Conservation (phyloP, 2,329 filamentous ascomycete species). For the Fusarium cyanostomum region DNA sequence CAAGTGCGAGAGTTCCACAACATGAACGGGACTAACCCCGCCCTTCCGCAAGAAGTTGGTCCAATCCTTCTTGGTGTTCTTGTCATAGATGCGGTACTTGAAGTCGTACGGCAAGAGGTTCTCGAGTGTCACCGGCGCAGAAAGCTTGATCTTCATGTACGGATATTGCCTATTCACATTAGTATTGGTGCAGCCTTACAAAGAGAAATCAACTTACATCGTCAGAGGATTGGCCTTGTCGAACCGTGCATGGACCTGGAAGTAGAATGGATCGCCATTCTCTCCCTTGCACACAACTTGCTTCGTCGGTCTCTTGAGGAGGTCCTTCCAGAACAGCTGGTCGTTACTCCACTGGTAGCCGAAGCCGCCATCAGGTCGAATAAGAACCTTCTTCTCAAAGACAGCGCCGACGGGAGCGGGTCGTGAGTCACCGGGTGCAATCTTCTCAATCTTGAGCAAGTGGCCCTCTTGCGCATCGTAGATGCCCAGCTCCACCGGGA, state of each 20-base stretch:
- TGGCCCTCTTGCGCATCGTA: conserved; percentile 89
- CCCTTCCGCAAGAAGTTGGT: conserved; percentile 97
- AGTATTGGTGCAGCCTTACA: conserved; percentile 1
- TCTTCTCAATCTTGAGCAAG: conserved; percentile 96
- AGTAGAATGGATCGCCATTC: conserved; percentile 90
- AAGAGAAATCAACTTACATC: conserved; percentile 57
- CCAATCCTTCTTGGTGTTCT: conserved; percentile 98
- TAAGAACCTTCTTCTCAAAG: conserved; percentile 85
- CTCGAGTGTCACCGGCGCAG: conserved; percentile 91
- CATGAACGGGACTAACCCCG: conserved; percentile 95
- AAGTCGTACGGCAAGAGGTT: conserved; percentile 97
- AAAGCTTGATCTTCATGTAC: conserved; percentile 92
- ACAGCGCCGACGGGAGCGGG: conserved; percentile 93
- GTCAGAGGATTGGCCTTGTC: conserved; percentile 86
- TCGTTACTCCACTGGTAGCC: conserved; percentile 96
- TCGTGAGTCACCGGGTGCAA: conserved; percentile 87
- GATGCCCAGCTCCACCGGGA: conserved; percentile 91
- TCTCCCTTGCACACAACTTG: conserved; percentile 92
- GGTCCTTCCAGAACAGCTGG: conserved; percentile 89
- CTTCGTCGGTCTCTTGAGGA: conserved; percentile 83
- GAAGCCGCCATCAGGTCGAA: conserved; percentile 94
- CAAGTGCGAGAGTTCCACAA: conserved; percentile 94
- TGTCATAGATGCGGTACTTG: conserved; percentile 99
- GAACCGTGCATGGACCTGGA: conserved; percentile 89
- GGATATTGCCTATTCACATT: conserved; percentile 75